Evolutionary conservation across 2,329 filamentous ascomycete species (phyloP).

Genomic region (Colletotrichum sp.): DNA sequence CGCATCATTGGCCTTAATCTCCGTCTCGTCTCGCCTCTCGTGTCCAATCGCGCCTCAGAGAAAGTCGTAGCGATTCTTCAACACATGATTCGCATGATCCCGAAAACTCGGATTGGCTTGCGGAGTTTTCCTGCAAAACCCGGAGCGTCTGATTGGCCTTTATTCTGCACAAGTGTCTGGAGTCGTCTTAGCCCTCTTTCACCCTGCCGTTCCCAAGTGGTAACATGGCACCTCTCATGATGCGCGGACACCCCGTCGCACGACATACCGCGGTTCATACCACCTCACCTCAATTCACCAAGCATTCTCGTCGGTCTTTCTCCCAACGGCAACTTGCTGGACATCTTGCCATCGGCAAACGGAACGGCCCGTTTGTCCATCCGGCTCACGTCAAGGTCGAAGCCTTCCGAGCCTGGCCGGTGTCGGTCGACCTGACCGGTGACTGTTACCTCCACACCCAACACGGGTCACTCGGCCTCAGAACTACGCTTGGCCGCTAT

Average conservation of each 20-base stretch:
- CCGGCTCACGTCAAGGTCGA: neutral
- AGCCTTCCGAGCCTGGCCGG: neutral
- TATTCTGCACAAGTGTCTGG: neutral
- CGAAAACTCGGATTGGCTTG: slow-evolving; percentile 25
- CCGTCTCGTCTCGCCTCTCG: neutral
- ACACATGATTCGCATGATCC: slow-evolving; percentile 38
- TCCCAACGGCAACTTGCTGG: neutral
- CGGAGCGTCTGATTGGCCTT: slow-evolving; percentile 9
- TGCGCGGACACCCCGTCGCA: neutral
- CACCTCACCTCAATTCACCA: neutral
- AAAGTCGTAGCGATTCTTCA: slow-evolving; percentile 23
- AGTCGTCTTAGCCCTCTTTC: neutral
- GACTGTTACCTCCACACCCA: neutral
- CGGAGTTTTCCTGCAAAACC: neutral
- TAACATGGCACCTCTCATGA: neutral
- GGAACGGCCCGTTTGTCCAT: slow-evolving; percentile 8
- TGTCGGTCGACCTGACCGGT: neutral
- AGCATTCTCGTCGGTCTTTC: neutral
- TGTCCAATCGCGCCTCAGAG: neutral
- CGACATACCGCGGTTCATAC: neutral
- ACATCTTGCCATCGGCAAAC: neutral
- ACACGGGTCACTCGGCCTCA: neutral
- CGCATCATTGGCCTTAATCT: slow-evolving; percentile 7
- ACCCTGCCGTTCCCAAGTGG: neutral
- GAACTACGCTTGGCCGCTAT: neutral